These are phyloP conservation scores for Ophiorrhiza pumila DNA, from an alignment of 257 asterid genomes.

Conservation along the genomic window DNA sequence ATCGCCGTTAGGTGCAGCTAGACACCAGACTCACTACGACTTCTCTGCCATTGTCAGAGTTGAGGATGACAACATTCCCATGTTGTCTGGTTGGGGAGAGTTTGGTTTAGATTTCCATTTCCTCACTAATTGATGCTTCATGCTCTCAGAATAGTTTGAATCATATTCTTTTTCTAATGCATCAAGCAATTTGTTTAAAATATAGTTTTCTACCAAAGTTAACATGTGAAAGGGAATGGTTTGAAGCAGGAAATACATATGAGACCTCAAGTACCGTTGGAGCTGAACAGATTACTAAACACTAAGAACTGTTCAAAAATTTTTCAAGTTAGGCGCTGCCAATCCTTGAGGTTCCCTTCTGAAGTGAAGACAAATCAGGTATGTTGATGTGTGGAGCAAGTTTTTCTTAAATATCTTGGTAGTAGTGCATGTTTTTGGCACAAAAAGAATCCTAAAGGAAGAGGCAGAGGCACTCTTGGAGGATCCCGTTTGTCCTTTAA, in stretches of 20 bases:
- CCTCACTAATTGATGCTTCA: not conserved
- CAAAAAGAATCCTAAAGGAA: not conserved
- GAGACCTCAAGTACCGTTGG: conserved; percentile 15
- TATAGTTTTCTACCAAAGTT: not conserved
- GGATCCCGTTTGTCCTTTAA: not conserved
- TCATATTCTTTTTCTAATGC: not conserved
- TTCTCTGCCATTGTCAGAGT: not conserved
- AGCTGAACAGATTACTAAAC: conserved; percentile 28
- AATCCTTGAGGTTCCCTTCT: conserved; percentile 45
- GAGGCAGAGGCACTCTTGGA: not conserved
- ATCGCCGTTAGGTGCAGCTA: too few species aligned
- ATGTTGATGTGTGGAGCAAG: not conserved
- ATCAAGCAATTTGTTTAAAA: not conserved
- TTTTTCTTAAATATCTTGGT: not conserved
- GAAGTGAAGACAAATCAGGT: conserved; percentile 44
- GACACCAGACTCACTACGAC: too few species aligned
- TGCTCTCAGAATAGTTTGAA: not conserved
- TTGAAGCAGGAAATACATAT: conserved; percentile 30
- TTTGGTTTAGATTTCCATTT: not conserved
- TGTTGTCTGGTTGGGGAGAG: too few species aligned
- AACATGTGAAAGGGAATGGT: not conserved
- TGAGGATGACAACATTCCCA: too few species aligned
- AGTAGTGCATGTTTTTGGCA: not conserved
- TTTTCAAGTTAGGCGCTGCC: conserved; percentile 50
- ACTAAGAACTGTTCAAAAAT: conserved; percentile 33